phyloP scores from a whole-genome alignment of 441 rosid species.

The Capsella rubella region DNA sequence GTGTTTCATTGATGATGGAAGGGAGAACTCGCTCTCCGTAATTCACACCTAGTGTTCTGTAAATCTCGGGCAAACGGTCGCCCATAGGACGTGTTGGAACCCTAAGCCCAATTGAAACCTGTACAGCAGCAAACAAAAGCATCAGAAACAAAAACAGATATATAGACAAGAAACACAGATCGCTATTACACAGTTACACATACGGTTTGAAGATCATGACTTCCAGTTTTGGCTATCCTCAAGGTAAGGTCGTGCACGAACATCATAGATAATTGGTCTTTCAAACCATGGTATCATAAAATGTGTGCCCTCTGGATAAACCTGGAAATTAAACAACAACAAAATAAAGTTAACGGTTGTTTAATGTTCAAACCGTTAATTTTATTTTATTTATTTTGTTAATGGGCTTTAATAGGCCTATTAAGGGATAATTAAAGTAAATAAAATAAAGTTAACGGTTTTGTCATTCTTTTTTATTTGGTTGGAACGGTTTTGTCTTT shows the following conservation, averaged over 20 bases:
- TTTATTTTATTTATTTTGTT: no score
- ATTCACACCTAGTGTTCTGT: conserved; percentile 75
- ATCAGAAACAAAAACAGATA: not conserved
- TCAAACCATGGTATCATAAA: conserved; percentile 84
- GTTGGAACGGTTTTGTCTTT: not conserved
- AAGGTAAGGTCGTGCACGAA: conserved; percentile 80
- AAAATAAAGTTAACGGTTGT: not conserved
- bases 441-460: no score
- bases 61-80: conserved; percentile 62
- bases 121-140: conserved; percentile 20
- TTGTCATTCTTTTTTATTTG: no score
- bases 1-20: conserved; percentile 80
- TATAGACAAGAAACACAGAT: no score
- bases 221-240: conserved; percentile 81
- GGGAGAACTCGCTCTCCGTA: conserved; percentile 78
- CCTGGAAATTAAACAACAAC: conserved; percentile 10
- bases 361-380: not conserved
- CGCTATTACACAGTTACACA: not conserved
- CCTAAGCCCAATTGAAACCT: conserved; percentile 89
- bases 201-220: conserved; percentile 89
- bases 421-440: not conserved
- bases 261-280: conserved; percentile 81
- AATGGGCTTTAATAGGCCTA: not conserved
- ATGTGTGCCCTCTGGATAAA: conserved; percentile 80
- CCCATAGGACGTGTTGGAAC: conserved; percentile 82